Conservation (phyloP, 2,329 filamentous ascomycete genomes). For the Scopulariopsis brevicaulis region DNA sequence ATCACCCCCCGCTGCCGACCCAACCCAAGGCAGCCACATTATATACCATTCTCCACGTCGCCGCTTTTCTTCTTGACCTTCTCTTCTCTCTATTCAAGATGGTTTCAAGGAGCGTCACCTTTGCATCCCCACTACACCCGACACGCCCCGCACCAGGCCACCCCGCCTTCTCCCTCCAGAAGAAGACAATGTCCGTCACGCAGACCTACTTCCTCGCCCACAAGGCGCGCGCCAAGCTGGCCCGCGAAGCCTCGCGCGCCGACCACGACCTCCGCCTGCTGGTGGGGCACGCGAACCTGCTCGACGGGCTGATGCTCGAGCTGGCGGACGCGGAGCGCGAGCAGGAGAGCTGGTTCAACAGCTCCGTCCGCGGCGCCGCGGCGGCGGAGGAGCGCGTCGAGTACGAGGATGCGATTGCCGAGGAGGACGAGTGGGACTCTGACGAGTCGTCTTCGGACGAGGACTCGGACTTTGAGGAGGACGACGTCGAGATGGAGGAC, state of each 20-base stretch:
- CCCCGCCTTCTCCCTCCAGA: conserved; percentile 27
- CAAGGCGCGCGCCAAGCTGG: conserved; percentile 93
- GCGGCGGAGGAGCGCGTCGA: conserved; percentile 64
- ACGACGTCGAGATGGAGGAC: conserved; percentile 46
- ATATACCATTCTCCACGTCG: neutral
- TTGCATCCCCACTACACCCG: conserved; percentile 10
- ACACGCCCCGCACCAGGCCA: conserved; percentile 21
- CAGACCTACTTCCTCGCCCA: conserved; percentile 98
- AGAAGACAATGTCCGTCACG: conserved; percentile 93
- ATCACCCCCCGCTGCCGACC: neutral
- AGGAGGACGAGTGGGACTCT: conserved; percentile 58
- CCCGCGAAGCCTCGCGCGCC: conserved; percentile 74
- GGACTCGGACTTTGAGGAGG: conserved; percentile 39
- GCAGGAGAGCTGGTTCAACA: conserved; percentile 97
- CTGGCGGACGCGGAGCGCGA: conserved; percentile 90
- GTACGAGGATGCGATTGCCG: conserved; percentile 72
- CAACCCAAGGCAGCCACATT: neutral
- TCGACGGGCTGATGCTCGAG: conserved; percentile 86
- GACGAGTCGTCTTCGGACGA: conserved; percentile 41
- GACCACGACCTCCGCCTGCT: conserved; percentile 93
- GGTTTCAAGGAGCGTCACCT: neutral
- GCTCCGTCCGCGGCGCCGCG: conserved; percentile 57
- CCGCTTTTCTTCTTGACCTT: neutral
- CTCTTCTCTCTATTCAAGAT: conserved; percentile 3
- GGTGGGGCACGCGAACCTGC: conserved; percentile 95